These are phyloP conservation scores for Pistacia integerrima DNA, from an alignment of 345 rosid species.

Conservation along the genomic window DNA sequence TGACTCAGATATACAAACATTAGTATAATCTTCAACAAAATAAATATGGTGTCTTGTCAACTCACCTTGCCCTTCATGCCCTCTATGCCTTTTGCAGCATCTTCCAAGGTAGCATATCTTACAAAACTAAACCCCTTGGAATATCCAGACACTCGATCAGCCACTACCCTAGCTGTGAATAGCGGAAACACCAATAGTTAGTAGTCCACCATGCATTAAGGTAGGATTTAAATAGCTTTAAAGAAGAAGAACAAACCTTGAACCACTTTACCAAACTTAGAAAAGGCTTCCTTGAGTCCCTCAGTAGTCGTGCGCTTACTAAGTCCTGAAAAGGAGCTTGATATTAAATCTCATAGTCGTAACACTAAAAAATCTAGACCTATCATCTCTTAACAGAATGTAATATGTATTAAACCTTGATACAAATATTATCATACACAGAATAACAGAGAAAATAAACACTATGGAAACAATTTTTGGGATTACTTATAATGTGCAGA, in stretches of 20 bases:
- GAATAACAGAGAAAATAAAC: background rate
- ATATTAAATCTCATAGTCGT: background rate
- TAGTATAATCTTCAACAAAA: background rate
- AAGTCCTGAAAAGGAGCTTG: constrained; percentile 58
- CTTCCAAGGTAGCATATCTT: constrained; percentile 68
- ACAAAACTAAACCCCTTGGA: constrained; percentile 97
- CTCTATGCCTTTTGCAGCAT: constrained; percentile 79
- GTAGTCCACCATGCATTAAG: background rate
- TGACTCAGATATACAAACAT: background rate
- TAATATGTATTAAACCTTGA: background rate
- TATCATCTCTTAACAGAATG: background rate
- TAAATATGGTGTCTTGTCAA: background rate
- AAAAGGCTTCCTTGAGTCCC: constrained; percentile 65
- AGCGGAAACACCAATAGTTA: constrained; percentile 8
- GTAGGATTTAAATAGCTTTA: background rate
- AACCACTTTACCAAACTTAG: constrained; percentile 76
- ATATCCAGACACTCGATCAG: constrained; percentile 76
- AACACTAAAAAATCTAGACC: background rate
- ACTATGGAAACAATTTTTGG: background rate
- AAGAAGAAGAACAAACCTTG: constrained; percentile 53
- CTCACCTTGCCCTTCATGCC: constrained; percentile 95
- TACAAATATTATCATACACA: background rate
- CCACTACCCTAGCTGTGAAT: constrained; percentile 71
- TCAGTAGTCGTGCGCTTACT: constrained; percentile 79
- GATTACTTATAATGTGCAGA: no score